A percentile compares a stretch with the other conserved stretches of the same genome.
Conservation (phyloP, 768 basidiomycete species). For the Leucosporidium yakuticum region DNA sequence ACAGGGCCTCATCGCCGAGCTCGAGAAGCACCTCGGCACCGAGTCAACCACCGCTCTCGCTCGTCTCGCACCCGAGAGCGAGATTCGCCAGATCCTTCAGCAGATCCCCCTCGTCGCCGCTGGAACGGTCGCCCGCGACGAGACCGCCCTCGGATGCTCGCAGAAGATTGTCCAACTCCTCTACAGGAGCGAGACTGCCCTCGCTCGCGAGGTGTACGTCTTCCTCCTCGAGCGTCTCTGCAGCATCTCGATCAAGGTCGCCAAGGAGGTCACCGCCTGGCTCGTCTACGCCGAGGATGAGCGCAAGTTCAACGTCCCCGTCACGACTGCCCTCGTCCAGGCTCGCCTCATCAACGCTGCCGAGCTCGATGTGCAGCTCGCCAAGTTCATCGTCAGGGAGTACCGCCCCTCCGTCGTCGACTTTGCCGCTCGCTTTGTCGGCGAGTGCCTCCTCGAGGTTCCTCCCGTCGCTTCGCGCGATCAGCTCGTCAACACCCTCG, state of each 20-base stretch:
- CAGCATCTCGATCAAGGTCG: conserved; percentile 80
- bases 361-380: conserved; percentile 83
- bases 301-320: conserved; percentile 95
- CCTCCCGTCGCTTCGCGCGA: conserved; percentile 67
- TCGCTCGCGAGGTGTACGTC: conserved; percentile 82
- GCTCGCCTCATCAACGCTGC: conserved; percentile 69
- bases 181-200: conserved; percentile 77
- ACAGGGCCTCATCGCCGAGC: conserved; percentile 55
- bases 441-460: conserved; percentile 76
- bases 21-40: conserved; percentile 73
- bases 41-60: conserved; percentile 66
- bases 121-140: conserved; percentile 69
- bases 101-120: conserved; percentile 77
- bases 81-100: conserved; percentile 74
- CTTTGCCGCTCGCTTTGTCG: conserved; percentile 75
- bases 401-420: conserved; percentile 68
- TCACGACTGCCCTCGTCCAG: conserved; percentile 79
- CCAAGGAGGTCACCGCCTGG: conserved; percentile 95
- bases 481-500: conserved; percentile 73
- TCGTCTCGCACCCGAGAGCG: conserved; percentile 71
- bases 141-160: conserved; percentile 83
- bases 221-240: conserved; percentile 83
- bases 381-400: conserved; percentile 73
- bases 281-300: conserved; percentile 93
- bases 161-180: conserved; percentile 94